phyloP scores from a whole-genome alignment of 495 filamentous ascomycete genomes.

The Aspergillus conjunctus region DNA sequence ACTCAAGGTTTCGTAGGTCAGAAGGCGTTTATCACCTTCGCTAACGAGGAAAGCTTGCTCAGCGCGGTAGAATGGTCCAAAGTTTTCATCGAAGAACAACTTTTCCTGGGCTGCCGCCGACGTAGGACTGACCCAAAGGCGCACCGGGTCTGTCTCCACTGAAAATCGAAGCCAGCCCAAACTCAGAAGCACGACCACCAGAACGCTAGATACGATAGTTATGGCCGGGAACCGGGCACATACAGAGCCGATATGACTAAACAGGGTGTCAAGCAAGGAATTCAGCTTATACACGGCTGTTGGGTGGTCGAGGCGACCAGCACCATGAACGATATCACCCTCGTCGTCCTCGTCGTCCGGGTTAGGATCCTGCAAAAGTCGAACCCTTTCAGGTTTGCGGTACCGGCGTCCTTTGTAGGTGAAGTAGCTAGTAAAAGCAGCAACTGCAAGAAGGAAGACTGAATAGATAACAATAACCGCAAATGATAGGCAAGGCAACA shows the following conservation, averaged over 20 bases:
- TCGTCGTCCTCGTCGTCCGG: slow-evolving; percentile 91
- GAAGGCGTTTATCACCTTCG: slow-evolving; percentile 72
- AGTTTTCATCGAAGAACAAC: slow-evolving; percentile 89
- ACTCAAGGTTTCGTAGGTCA: slow-evolving; percentile 80
- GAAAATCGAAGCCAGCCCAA: slow-evolving; percentile 84
- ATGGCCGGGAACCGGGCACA: slow-evolving; percentile 82
- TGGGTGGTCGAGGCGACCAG: slow-evolving; percentile 69
- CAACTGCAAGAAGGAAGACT: slow-evolving; percentile 67
- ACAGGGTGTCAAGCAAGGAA: slow-evolving; percentile 72
- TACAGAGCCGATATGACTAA: slow-evolving; percentile 76
- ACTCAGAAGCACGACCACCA: slow-evolving; percentile 75
- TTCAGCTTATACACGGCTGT: slow-evolving; percentile 75
- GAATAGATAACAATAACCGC: slow-evolving; percentile 85
- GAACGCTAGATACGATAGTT: slow-evolving; percentile 71
- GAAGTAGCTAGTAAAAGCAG: slow-evolving; percentile 69
- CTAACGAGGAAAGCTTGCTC: slow-evolving; percentile 95
- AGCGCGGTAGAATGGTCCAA: slow-evolving; percentile 92
- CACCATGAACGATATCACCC: slow-evolving; percentile 69
- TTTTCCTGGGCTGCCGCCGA: slow-evolving; percentile 92
- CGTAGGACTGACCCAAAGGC: slow-evolving; percentile 91
- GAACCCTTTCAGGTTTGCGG: slow-evolving; percentile 75
- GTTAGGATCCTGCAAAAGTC: slow-evolving; percentile 79
- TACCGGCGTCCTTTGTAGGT: slow-evolving; percentile 70
- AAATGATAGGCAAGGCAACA: slow-evolving; percentile 88
- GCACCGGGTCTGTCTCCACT: slow-evolving; percentile 85